Evolutionary conservation across 2,329 filamentous ascomycete species (phyloP).

Genomic region (Talaromyces piceae): DNA sequence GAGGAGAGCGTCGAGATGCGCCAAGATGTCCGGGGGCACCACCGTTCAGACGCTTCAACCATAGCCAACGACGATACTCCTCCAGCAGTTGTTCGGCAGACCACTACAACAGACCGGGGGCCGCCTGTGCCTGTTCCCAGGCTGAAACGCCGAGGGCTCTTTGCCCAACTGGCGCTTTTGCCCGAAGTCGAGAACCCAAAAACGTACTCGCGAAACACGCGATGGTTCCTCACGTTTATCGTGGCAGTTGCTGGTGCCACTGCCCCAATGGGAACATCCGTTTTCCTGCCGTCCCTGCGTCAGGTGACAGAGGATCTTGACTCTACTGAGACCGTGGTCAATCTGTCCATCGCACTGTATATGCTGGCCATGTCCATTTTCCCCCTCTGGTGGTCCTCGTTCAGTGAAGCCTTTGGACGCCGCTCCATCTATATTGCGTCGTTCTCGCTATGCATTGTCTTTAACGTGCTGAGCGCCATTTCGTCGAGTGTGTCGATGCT

Average conservation of each 20-base stretch:
- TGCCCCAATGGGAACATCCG: conserved; percentile 75
- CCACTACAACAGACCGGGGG: conserved; percentile 21
- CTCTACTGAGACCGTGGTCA: conserved; percentile 59
- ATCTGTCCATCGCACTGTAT: conserved; percentile 69
- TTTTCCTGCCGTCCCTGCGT: conserved; percentile 68
- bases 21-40: background rate
- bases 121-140: conserved; percentile 44
- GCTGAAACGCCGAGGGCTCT: conserved; percentile 59
- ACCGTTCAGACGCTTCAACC: conserved; percentile 7
- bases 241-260: conserved; percentile 69
- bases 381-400: conserved; percentile 79
- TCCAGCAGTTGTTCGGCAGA: conserved; percentile 10
- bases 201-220: conserved; percentile 63
- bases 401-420: conserved; percentile 64
- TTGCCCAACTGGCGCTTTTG: conserved; percentile 62
- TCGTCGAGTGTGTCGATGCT: conserved; percentile 67
- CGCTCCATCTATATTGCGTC: conserved; percentile 72
- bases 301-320: conserved; percentile 57
- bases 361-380: conserved; percentile 80
- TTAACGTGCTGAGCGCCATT: conserved; percentile 61
- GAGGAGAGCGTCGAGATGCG: background rate
- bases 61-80: conserved; percentile 2
- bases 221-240: conserved; percentile 77
- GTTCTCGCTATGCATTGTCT: conserved; percentile 65
- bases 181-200: conserved; percentile 72